A percentile compares a stretch with the other conserved stretches of the same genome.
phyloP scores from a whole-genome alignment of 2,329 filamentous ascomycete species.

The Piedraia hortae region DNA sequence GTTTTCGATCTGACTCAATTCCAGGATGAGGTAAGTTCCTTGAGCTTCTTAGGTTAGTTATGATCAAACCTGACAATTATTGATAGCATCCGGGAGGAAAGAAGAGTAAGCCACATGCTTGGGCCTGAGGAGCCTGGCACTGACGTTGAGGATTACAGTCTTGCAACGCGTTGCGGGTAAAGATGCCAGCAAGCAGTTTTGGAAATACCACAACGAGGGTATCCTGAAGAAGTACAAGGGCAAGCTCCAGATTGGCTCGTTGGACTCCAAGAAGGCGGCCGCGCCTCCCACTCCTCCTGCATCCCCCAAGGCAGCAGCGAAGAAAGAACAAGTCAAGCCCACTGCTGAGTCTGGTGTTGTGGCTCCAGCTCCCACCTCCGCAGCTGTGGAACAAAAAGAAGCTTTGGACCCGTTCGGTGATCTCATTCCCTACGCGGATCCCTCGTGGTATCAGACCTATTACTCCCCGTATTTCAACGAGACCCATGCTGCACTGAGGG shows the following conservation, averaged over 20 bases:
- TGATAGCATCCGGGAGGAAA: constrained; percentile 29
- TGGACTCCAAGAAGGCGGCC: constrained; percentile 46
- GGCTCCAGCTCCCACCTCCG: constrained; percentile 15
- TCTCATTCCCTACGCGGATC: constrained; percentile 74
- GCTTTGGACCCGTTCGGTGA: constrained; percentile 63
- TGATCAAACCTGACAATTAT: too few species aligned
- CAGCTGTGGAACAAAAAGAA: constrained; percentile 29
- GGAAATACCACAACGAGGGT: constrained; percentile 51
- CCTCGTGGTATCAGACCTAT: constrained; percentile 45
- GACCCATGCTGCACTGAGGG: constrained; percentile 68
- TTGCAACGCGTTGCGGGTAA: constrained; percentile 37
- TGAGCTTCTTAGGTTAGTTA: too few species aligned
- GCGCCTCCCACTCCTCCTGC: constrained; percentile 24
- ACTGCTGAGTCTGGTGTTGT: constrained; percentile 29
- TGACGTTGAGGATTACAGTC: constrained; percentile 16
- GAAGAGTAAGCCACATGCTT: constrained; percentile 29
- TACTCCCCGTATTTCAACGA: constrained; percentile 94
- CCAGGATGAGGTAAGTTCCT: too few species aligned
- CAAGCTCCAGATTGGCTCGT: constrained; percentile 58
- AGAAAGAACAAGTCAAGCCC: constrained; percentile 24
- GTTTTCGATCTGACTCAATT: constrained; percentile 74
- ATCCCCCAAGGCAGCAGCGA: constrained; percentile 18
- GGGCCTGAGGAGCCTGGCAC: too few species aligned
- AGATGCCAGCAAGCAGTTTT: constrained; percentile 39
- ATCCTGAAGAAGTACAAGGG: constrained; percentile 59